A percentile compares a stretch with the other conserved stretches of the same genome.
Conservation (phyloP, 441 rosid genomes). For the Pelargonium australe region DNA sequence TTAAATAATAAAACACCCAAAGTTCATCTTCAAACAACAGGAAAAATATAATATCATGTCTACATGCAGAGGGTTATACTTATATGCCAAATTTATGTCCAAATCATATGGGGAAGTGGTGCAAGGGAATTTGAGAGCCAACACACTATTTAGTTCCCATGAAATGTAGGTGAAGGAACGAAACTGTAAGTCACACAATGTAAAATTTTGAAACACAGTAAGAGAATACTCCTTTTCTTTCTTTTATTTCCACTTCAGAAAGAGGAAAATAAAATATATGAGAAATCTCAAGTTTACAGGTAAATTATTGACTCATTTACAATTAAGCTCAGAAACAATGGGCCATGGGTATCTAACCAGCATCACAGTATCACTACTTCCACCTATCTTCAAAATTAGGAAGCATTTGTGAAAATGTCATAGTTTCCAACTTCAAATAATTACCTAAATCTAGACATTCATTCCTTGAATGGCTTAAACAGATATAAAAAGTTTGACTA, state of each 20-base stretch:
- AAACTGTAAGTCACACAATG: too few species aligned
- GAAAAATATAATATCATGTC: background rate
- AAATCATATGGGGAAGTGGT: background rate
- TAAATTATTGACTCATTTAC: too few species aligned
- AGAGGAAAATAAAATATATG: too few species aligned
- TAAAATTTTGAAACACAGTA: too few species aligned
- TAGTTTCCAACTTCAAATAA: background rate
- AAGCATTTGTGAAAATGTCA: background rate
- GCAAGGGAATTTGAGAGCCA: background rate
- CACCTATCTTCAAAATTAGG: background rate
- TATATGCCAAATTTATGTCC: background rate
- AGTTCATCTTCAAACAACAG: background rate
- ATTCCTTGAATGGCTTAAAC: background rate
- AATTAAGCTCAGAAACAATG: background rate
- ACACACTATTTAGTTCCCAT: background rate
- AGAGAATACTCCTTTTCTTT: too few species aligned
- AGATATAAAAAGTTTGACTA: background rate
- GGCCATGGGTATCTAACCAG: conserved; percentile 1
- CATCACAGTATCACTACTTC: background rate
- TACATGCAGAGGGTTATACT: background rate
- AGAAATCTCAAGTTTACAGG: too few species aligned
- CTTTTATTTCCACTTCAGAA: too few species aligned
- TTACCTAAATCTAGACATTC: background rate
- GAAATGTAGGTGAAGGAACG: too few species aligned
- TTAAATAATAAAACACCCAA: background rate